These are phyloP conservation scores for Maudiozyma bulderi DNA, from an alignment of 805 yeast genomes.

Conservation along the genomic window DNA sequence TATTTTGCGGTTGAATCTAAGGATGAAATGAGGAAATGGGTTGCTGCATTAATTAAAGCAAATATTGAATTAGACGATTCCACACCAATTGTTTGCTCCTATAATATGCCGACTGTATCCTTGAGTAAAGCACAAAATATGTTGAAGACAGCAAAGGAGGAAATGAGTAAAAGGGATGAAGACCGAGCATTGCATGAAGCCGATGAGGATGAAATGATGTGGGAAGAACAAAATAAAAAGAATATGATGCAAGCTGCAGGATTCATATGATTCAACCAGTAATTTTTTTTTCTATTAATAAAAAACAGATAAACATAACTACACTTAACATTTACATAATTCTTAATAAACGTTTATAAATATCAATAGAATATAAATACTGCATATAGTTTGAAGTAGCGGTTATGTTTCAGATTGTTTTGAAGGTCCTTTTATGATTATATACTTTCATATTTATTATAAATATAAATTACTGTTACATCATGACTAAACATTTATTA, in stretches of 20 bases:
- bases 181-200: constrained; percentile 23
- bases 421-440: not conserved
- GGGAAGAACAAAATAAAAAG: constrained; percentile 23
- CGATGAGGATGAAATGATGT: constrained; percentile 24
- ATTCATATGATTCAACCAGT: not conserved
- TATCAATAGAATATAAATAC: too few species aligned
- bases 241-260: constrained; percentile 4
- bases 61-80: constrained; percentile 91
- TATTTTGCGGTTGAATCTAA: constrained; percentile 88
- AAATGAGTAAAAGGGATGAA: constrained; percentile 46
- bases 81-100: constrained; percentile 87
- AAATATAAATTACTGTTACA: not conserved
- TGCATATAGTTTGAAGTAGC: too few species aligned
- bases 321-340: not conserved
- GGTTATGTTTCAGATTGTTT: too few species aligned
- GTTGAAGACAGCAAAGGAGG: constrained; percentile 71
- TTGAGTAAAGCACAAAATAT: constrained; percentile 78
- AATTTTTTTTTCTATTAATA: not conserved
- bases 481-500: constrained; percentile 1
- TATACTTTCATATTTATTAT: not conserved
- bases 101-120: constrained; percentile 88
- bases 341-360: too few species aligned
- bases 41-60: constrained; percentile 88
- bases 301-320: too few species aligned
- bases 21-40: constrained; percentile 90